Percentiles rank a stretch among this genome's conserved stretches.
Evolutionary conservation across 2,329 filamentous ascomycete genomes (phyloP).

Genomic region (Blastomyces gilchristii): DNA sequence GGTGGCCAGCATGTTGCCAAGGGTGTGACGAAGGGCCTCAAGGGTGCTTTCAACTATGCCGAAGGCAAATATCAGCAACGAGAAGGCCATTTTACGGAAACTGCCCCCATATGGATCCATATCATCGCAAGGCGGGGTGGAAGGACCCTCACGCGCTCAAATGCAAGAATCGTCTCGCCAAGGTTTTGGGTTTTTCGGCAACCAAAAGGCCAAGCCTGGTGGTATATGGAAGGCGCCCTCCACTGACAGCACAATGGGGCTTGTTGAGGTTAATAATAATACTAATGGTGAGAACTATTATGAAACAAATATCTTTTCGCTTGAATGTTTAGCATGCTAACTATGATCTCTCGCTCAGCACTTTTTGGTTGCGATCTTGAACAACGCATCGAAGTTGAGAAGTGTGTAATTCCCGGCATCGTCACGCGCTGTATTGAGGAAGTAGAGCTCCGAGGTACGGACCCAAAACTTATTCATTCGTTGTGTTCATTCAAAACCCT

Average conservation of each 20-base stretch:
- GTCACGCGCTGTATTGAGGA: conserved; percentile 93
- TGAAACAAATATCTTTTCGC: neutral
- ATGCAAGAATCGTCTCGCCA: conserved; percentile 42
- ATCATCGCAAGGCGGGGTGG: conserved; percentile 24
- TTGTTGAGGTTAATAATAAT: conserved; percentile 24
- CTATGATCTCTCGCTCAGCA: conserved; percentile 25
- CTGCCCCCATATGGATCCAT: conserved; percentile 55
- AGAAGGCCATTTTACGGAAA: conserved; percentile 49
- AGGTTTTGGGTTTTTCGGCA: conserved; percentile 62
- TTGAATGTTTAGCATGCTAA: conserved; percentile 9
- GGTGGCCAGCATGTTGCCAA: conserved; percentile 88
- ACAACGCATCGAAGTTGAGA: conserved; percentile 78
- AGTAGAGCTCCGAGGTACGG: conserved; percentile 71
- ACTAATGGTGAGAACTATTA: neutral
- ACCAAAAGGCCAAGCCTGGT: conserved; percentile 34
- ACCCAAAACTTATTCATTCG: neutral
- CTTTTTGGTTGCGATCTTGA: conserved; percentile 86
- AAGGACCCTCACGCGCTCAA: conserved; percentile 29
- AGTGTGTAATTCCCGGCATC: conserved; percentile 77
- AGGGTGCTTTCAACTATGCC: conserved; percentile 72
- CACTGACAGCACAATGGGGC: conserved; percentile 35
- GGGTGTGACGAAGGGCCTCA: conserved; percentile 86
- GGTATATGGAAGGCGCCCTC: conserved; percentile 29
- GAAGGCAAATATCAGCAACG: conserved; percentile 46
- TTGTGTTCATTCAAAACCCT: neutral